Evolutionary conservation across 1,139 yeast genomes (phyloP), one percentile per base, ranked within the genome.

Genomic region (Lodderomyces pseudojiufengensis): DNA sequence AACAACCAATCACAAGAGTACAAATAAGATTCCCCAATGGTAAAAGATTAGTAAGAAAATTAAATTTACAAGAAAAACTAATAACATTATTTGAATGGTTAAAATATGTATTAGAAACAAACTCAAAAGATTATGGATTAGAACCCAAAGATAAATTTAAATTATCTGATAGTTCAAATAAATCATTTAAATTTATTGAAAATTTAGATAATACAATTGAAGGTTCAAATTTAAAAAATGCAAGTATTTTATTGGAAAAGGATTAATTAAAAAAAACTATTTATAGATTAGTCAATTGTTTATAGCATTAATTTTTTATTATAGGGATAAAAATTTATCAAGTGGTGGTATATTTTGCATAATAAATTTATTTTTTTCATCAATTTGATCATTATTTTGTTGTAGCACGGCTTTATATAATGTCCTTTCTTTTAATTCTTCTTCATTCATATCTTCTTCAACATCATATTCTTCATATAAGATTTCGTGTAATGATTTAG

Each of bases 21-120:
- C 98, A 92, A 58, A 73, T 94, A 14, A 72, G 97, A 40, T 76
- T 87, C 29, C 95, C 94, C 12, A 88, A 84, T 50, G 97, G 97
- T 15, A 74, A 81, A 38, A 69, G 97, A 43, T 63, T 83, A 10
- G 82, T 92, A n/a, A 81, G 87, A 40, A 74, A 87, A 45, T 84
- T 92, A 50, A 61, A 61, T 10, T 50, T 73, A 8, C 53, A 63
- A 4, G 94, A 83, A 46, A 61, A 69, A 4, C 84, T 94, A 0
- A 44, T 44, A 8, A 37, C 42, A 3, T 42, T 70, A 6, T 67
- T 54, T 46, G 53, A 53, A 40, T 68, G 76, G 51, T 65, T 69
- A 11, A 69, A 92, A 26, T 85, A 67, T 54, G 80, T 82, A 33
- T 65, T 75, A 25, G 78, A 81, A 49, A 65, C 73, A 11, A 63